Conservation (phyloP, 371 early-diverging fungal genomes). For the Apophysomyces sp. region DNA sequence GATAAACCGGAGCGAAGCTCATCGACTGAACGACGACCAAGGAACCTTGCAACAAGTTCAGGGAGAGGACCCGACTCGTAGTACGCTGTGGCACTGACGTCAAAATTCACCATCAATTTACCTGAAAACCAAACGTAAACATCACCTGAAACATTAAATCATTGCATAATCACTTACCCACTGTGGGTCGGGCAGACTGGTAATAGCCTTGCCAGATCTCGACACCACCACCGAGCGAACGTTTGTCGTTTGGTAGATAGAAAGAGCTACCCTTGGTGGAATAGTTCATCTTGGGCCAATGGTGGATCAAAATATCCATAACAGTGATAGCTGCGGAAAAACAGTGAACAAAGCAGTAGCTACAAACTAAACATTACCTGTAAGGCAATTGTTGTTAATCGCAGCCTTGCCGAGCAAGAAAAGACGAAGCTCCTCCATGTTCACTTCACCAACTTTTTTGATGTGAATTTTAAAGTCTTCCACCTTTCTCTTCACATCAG, state of each 20-base stretch:
- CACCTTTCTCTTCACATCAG: conserved; percentile 24
- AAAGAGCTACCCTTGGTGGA: conserved; percentile 84
- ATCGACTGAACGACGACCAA: conserved; percentile 55
- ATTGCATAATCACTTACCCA: conserved; percentile 39
- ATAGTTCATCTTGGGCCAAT: conserved; percentile 68
- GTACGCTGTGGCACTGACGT: conserved; percentile 85
- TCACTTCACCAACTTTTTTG: conserved; percentile 59
- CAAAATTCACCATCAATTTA: conserved; percentile 76
- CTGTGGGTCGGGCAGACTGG: conserved; percentile 77
- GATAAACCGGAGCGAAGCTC: conserved; percentile 65
- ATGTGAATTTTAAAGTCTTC: conserved; percentile 54
- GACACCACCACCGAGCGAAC: conserved; percentile 66
- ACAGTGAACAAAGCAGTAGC: not conserved
- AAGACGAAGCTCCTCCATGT: conserved; percentile 53
- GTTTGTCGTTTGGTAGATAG: conserved; percentile 70
- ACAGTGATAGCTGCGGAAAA: conserved; percentile 66
- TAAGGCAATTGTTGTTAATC: conserved; percentile 44
- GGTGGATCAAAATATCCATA: conserved; percentile 79
- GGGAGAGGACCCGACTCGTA: conserved; percentile 71
- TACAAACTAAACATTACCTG: conserved; percentile 25
- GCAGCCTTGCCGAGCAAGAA: conserved; percentile 46
- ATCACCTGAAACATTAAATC: not conserved
- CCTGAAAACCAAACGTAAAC: conserved; percentile 22
- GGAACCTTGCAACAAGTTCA: conserved; percentile 57
- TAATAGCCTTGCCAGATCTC: conserved; percentile 93